A percentile compares a stretch with the other conserved stretches of the same genome.
Evolutionary conservation across 2,329 filamentous ascomycete species (phyloP).

Genomic region (Colletotrichum falcatum): DNA sequence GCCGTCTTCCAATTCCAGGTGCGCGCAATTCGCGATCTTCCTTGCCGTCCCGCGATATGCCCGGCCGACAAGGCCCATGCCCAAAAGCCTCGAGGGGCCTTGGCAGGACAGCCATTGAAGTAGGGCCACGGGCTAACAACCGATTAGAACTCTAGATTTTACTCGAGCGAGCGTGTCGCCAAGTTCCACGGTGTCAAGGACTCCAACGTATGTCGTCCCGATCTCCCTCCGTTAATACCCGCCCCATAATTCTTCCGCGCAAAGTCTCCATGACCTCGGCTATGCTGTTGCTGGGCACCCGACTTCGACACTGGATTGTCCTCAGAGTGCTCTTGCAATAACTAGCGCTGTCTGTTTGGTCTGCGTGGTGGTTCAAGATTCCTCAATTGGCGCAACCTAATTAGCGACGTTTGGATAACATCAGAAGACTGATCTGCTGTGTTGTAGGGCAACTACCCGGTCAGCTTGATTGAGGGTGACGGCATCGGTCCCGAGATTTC

Average conservation of each 20-base stretch:
- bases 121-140: constrained; percentile 25
- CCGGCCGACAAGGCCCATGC: constrained; percentile 15
- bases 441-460: constrained; percentile 88
- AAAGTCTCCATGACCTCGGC: constrained; percentile 19
- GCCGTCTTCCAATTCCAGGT: constrained; percentile 68
- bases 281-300: constrained; percentile 4
- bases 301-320: not conserved
- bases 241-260: constrained; percentile 37
- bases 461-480: constrained; percentile 98
- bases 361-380: constrained; percentile 49
- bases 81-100: constrained; percentile 20
- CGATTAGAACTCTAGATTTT: constrained; percentile 68
- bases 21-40: constrained; percentile 50
- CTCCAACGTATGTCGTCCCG: constrained; percentile 74
- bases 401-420: not conserved
- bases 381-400: constrained; percentile 49
- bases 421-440: constrained; percentile 35
- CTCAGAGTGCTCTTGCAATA: constrained; percentile 25
- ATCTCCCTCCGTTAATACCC: constrained; percentile 19
- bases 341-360: constrained; percentile 24
- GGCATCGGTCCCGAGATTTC: constrained; percentile 98
- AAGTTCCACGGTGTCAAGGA: constrained; percentile 95
- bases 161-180: constrained; percentile 82
- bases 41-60: constrained; percentile 34
- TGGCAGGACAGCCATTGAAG: constrained; percentile 22